A percentile compares a stretch with the other conserved stretches of the same genome.
These are phyloP conservation scores for Tanacetum coccineum DNA, from an alignment of 129 eudicot genomes.

Conservation along the genomic window DNA sequence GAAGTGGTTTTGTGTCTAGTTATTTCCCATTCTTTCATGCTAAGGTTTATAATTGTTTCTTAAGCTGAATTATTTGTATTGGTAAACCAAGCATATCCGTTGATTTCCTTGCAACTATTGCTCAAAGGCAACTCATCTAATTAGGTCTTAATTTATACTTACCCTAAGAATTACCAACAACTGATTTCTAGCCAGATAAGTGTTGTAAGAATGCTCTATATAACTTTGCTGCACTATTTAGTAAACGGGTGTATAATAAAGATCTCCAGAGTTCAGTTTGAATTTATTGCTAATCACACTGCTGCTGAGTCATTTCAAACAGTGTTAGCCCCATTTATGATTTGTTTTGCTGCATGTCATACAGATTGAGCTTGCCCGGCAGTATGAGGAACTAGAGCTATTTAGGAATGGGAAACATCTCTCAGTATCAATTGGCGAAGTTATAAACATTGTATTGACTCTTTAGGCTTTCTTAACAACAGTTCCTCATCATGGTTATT, in stretches of 20 bases:
- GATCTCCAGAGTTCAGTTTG: too few relatives aligned
- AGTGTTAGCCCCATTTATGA: not conserved
- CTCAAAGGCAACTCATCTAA: not conserved
- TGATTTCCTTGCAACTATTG: not conserved
- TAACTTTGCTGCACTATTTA: too few relatives aligned
- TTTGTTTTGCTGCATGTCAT: slow-evolving; percentile 14
- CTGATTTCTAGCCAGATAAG: slow-evolving; percentile 11
- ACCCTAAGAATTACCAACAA: not conserved
- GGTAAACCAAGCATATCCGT: slow-evolving; percentile 1
- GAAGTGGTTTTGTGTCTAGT: not conserved
- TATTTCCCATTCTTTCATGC: not conserved
- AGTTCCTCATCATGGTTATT: too few relatives aligned
- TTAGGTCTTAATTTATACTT: not conserved
- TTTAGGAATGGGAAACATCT: slow-evolving; percentile 69
- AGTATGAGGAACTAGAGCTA: slow-evolving; percentile 52
- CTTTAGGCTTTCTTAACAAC: too few relatives aligned
- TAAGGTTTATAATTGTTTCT: not conserved
- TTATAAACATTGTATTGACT: too few relatives aligned
- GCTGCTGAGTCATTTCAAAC: not conserved
- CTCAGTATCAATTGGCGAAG: too few relatives aligned
- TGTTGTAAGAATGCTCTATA: not conserved
- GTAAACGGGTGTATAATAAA: too few relatives aligned
- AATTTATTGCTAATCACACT: too few relatives aligned
- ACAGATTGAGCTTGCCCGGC: slow-evolving; percentile 76
- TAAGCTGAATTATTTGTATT: slow-evolving; percentile 6